Conservation (phyloP, 192 early-diverging fungal species). For the Umbelopsis ramanniana region DNA sequence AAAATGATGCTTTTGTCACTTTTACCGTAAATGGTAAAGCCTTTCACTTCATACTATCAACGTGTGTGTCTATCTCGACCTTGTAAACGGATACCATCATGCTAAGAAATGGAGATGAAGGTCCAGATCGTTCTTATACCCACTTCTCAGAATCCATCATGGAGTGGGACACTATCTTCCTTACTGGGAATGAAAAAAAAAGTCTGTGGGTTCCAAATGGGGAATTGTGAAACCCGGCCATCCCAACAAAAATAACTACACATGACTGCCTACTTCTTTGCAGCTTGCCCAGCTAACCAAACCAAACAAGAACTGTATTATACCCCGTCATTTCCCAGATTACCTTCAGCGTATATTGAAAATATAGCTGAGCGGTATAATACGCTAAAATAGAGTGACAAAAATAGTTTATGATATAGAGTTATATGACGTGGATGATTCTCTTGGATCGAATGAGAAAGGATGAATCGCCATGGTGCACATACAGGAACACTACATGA, state of each 20-base stretch:
- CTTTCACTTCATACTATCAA: neutral
- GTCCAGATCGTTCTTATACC: too few relatives aligned
- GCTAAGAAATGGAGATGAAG: too few relatives aligned
- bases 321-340: neutral
- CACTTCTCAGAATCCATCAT: neutral
- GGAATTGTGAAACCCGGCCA: slow-evolving; percentile 14
- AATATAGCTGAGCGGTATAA: too few relatives aligned
- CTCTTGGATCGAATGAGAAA: too few relatives aligned
- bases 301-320: neutral
- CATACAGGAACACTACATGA: neutral
- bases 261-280: neutral
- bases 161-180: neutral
- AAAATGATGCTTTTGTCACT: slow-evolving; percentile 7
- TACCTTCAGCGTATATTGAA: too few relatives aligned
- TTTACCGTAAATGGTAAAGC: slow-evolving; percentile 12
- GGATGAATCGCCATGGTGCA: too few relatives aligned
- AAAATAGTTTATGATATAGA: neutral
- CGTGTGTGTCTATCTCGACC: neutral
- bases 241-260: slow-evolving; percentile 2
- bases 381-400: too few relatives aligned
- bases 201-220: slow-evolving; percentile 5
- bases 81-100: neutral
- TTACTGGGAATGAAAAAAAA: slow-evolving; percentile 15
- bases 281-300: neutral
- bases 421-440: too few relatives aligned